Evolutionary conservation across 2,329 filamentous ascomycete species (phyloP).

Genomic region (Ophiostoma quercus): DNA sequence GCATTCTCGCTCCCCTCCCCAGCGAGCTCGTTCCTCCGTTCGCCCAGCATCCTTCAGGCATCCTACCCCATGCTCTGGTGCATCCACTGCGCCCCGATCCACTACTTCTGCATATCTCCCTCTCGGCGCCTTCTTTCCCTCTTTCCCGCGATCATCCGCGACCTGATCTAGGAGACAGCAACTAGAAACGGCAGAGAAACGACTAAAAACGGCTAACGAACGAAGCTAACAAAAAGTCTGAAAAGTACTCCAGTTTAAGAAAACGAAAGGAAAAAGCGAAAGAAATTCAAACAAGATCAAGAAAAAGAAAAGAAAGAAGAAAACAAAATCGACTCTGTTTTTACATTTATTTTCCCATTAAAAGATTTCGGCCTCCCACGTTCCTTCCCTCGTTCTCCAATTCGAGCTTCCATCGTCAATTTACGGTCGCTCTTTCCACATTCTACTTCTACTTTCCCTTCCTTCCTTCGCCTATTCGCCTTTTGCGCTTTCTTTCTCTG

Average conservation of each 20-base stretch:
- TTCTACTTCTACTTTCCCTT: background rate
- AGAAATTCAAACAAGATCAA: background rate
- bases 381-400: background rate
- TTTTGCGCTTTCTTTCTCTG: background rate
- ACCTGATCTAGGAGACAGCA: background rate
- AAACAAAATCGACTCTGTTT: background rate
- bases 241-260: background rate
- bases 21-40: background rate
- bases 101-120: background rate
- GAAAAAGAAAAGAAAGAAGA: background rate
- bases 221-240: background rate
- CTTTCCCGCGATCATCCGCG: constrained; percentile 12
- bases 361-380: background rate
- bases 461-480: background rate
- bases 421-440: background rate
- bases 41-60: background rate
- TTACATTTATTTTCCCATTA: background rate
- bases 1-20: background rate
- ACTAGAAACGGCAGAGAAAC: constrained; percentile 3
- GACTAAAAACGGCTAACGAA: background rate
- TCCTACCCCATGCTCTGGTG: constrained; percentile 11
- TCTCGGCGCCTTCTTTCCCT: background rate
- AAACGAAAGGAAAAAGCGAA: background rate
- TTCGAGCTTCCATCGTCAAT: constrained; percentile 1
- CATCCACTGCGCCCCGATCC: constrained; percentile 12